Percentiles rank a stretch among this genome's conserved stretches.
Conservation (phyloP, 78 protist species). For the Tieghemostelium lacteum region DNA sequence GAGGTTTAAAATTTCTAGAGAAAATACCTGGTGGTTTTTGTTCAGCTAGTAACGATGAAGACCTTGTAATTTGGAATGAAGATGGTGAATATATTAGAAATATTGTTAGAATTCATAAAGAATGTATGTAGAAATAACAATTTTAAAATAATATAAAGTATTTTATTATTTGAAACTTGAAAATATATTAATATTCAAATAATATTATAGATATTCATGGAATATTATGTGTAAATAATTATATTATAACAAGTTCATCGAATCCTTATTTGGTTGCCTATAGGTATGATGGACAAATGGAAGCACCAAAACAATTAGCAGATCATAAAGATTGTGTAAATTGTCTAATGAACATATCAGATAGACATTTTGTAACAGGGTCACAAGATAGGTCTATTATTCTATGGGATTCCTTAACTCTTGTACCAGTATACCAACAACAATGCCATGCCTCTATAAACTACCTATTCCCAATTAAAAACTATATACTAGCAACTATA, state of each 20-base stretch:
- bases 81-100: conserved; percentile 22
- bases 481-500: conserved; percentile 40
- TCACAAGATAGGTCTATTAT: conserved; percentile 52
- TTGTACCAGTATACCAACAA: background rate
- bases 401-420: conserved; percentile 33
- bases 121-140: conserved; percentile 4
- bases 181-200: too few species aligned
- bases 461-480: conserved; percentile 25
- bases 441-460: conserved; percentile 26
- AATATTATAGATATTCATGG: conserved; percentile 22
- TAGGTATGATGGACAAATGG: conserved; percentile 1
- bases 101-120: conserved; percentile 36
- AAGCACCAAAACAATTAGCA: conserved; percentile 9
- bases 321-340: conserved; percentile 37
- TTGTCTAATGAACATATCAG: conserved; percentile 40
- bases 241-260: conserved; percentile 18
- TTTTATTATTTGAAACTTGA: too few species aligned
- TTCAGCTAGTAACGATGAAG: conserved; percentile 49
- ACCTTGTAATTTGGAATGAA: conserved; percentile 38
- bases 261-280: conserved; percentile 36
- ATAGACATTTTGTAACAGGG: conserved; percentile 39
- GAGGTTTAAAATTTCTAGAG: conserved; percentile 48
- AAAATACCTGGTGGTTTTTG: conserved; percentile 78
- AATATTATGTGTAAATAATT: conserved; percentile 50
- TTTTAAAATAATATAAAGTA: too few species aligned